Conservation (phyloP, 2,329 filamentous ascomycete genomes). For the Pseudocercospora pini-densiflorae region DNA sequence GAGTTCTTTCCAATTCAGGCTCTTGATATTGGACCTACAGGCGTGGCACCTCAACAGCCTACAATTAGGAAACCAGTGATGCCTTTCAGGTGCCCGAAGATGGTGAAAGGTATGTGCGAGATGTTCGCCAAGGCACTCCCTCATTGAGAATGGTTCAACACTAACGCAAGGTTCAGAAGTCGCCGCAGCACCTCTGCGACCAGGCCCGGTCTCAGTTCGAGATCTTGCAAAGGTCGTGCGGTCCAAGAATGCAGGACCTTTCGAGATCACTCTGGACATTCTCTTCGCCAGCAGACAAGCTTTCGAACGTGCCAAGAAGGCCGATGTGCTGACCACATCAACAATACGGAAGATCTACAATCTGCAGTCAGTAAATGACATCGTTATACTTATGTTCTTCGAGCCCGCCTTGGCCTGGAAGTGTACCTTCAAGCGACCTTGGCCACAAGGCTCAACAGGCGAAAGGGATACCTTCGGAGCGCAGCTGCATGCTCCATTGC, state of each 20-base stretch:
- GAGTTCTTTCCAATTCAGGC: neutral
- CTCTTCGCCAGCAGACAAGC: conserved; percentile 48
- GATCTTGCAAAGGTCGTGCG: conserved; percentile 42
- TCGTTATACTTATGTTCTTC: conserved; percentile 46
- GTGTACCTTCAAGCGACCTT: conserved; percentile 47
- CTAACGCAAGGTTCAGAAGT: neutral
- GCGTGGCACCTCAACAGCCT: neutral
- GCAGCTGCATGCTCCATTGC: conserved; percentile 3
- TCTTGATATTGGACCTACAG: neutral
- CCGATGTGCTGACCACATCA: conserved; percentile 41
- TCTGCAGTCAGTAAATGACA: conserved; percentile 31
- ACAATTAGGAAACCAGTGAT: neutral
- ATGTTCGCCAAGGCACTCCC: neutral
- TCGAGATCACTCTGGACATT: conserved; percentile 58
- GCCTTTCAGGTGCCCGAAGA: neutral
- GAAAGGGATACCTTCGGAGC: conserved; percentile 7
- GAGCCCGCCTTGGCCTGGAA: conserved; percentile 56
- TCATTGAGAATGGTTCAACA: too few species aligned
- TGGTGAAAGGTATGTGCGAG: neutral
- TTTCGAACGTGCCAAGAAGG: conserved; percentile 19
- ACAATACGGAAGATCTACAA: conserved; percentile 37
- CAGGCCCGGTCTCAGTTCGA: neutral
- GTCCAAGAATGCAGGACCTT: conserved; percentile 59
- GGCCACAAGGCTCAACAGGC: conserved; percentile 2
- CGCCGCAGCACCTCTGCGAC: neutral